These are phyloP conservation scores for Huntiella decipiens DNA, from an alignment of 2,329 filamentous ascomycete species.

Conservation along the genomic window DNA sequence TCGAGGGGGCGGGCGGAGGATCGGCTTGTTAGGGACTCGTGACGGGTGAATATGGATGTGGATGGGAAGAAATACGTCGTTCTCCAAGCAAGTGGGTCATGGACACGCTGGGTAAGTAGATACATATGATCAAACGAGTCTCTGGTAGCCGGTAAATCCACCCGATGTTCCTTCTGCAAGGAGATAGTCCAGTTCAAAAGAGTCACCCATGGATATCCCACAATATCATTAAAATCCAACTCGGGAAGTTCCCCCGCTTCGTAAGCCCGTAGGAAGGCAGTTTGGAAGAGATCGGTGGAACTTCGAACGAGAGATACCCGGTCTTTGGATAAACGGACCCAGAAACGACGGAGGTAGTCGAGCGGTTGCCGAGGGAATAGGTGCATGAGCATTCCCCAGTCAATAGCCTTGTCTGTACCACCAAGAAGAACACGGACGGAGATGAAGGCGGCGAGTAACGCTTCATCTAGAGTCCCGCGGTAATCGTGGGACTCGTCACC, in stretches of 20 bases:
- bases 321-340: constrained; percentile 29
- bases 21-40: constrained; percentile 33
- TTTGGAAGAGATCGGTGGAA: constrained; percentile 41
- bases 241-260: constrained; percentile 38
- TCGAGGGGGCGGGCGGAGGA: constrained; percentile 21
- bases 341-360: constrained; percentile 33
- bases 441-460: constrained; percentile 36
- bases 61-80: constrained; percentile 36
- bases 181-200: constrained; percentile 49
- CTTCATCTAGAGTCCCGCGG: constrained; percentile 10
- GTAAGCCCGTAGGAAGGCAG: constrained; percentile 47
- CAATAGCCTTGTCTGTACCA: constrained; percentile 37
- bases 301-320: constrained; percentile 9
- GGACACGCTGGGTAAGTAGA: constrained; percentile 14
- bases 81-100: constrained; percentile 26
- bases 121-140: constrained; percentile 4
- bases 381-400: constrained; percentile 39
- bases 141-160: constrained; percentile 5
- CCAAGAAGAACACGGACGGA: constrained; percentile 39
- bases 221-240: constrained; percentile 43
- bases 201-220: constrained; percentile 47
- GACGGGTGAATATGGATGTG: constrained; percentile 36
- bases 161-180: constrained; percentile 17
- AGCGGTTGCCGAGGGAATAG: constrained; percentile 36
- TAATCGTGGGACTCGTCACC: background rate